Conservation (phyloP, 495 filamentous ascomycete genomes). For the Hypoxylon crocopeplum region DNA sequence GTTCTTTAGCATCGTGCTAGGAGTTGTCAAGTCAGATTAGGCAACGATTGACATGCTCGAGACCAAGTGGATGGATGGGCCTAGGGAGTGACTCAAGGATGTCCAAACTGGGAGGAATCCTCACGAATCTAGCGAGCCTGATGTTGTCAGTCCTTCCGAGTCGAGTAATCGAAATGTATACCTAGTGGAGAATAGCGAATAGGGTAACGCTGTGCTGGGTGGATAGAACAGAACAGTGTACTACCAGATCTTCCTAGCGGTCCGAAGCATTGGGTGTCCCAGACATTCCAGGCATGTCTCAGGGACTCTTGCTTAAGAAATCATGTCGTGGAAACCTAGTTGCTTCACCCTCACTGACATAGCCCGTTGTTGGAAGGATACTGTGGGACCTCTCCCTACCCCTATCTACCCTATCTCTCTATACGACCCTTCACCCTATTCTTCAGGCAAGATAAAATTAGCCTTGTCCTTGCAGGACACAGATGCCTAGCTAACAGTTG, state of each 20-base stretch:
- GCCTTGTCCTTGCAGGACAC: too few species aligned
- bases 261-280: constrained; percentile 13
- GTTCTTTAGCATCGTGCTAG: constrained; percentile 8
- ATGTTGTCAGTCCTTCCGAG: constrained; percentile 16
- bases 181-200: constrained; percentile 2
- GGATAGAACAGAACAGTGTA: too few species aligned
- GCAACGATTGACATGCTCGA: constrained; percentile 22
- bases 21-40: constrained; percentile 16
- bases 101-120: constrained; percentile 22
- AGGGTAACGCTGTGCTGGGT: constrained; percentile 4
- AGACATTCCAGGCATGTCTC: too few species aligned
- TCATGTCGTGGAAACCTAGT: neutral
- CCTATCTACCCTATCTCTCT: neutral
- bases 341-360: neutral
- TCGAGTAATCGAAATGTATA: constrained; percentile 8
- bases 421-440: neutral
- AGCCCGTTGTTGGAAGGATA: neutral
- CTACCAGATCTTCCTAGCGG: too few species aligned
- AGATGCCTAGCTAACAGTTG: too few species aligned
- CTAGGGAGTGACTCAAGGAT: constrained; percentile 10
- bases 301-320: too few species aligned
- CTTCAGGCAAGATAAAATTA: too few species aligned
- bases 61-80: constrained; percentile 3
- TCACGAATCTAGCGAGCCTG: constrained; percentile 16
- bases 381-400: neutral